These are phyloP conservation scores for Aspergillus sparsus DNA, from an alignment of 495 filamentous ascomycete genomes.

Conservation along the genomic window DNA sequence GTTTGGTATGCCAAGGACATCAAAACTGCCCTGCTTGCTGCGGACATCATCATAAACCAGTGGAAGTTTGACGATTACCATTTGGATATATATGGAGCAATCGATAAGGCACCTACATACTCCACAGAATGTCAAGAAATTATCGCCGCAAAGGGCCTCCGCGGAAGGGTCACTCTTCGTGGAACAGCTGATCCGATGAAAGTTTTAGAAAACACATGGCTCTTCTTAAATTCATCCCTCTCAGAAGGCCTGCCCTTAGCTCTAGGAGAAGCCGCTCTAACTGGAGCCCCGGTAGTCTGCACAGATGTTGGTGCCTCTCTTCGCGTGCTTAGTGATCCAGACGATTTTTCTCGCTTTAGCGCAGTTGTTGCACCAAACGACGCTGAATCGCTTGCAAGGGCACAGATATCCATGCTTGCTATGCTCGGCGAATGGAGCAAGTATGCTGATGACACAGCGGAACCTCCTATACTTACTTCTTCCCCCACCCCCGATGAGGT, in stretches of 20 bases:
- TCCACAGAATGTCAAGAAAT: constrained; percentile 64
- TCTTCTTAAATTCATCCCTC: constrained; percentile 68
- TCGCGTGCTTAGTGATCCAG: constrained; percentile 62
- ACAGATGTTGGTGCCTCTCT: constrained; percentile 67
- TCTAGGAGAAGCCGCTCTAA: constrained; percentile 65
- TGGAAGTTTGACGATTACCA: constrained; percentile 66
- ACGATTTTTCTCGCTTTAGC: constrained; percentile 58
- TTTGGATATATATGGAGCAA: constrained; percentile 63
- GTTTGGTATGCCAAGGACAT: constrained; percentile 68
- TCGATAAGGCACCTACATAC: constrained; percentile 60
- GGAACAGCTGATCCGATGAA: constrained; percentile 59
- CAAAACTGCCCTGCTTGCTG: constrained; percentile 62
- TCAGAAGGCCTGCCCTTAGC: constrained; percentile 67
- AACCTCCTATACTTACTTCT: constrained; percentile 49
- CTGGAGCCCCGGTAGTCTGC: constrained; percentile 64
- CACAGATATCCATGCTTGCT: constrained; percentile 62
- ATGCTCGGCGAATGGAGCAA: constrained; percentile 61
- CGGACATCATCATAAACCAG: constrained; percentile 66
- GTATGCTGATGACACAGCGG: constrained; percentile 50
- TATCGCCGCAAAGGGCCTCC: constrained; percentile 60
- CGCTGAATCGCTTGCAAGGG: constrained; percentile 56
- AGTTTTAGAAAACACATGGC: constrained; percentile 62
- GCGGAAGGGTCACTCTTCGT: constrained; percentile 52
- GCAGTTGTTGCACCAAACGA: constrained; percentile 67
- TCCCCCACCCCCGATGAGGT: constrained; percentile 55